A percentile compares a stretch with the other conserved stretches of the same genome.
phyloP scores from a whole-genome alignment of 2,329 filamentous ascomycete species.

The Bipolaris sorokiniana region DNA sequence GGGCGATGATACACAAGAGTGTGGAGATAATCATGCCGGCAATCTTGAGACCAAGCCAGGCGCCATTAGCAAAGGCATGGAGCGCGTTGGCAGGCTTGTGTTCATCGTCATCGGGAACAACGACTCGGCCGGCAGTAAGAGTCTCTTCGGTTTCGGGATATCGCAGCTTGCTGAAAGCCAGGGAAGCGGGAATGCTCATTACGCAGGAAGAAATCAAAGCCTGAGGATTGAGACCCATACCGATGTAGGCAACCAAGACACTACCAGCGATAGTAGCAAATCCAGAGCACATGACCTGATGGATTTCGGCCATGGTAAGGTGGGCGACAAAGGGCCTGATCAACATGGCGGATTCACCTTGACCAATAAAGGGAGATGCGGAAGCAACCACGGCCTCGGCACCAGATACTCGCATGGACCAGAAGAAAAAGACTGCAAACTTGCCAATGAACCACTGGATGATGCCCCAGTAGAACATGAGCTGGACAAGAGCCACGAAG shows the following conservation, averaged over 20 bases:
- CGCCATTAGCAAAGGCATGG: conserved; percentile 83
- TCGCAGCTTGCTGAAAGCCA: conserved; percentile 87
- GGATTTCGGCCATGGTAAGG: conserved; percentile 84
- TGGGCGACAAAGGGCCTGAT: conserved; percentile 86
- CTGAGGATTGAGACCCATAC: conserved; percentile 80
- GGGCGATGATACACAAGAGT: conserved; percentile 81
- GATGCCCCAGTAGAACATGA: conserved; percentile 79
- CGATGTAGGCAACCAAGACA: conserved; percentile 84
- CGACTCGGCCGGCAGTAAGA: conserved; percentile 78
- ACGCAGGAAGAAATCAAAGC: conserved; percentile 89
- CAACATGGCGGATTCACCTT: conserved; percentile 92
- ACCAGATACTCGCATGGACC: conserved; percentile 83
- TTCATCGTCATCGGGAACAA: conserved; percentile 80
- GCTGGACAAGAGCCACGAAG: conserved; percentile 90
- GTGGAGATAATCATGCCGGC: conserved; percentile 81
- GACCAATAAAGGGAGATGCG: conserved; percentile 91
- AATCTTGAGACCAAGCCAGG: conserved; percentile 86
- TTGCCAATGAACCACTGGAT: conserved; percentile 91
- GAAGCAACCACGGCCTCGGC: conserved; percentile 93
- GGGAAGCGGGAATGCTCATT: conserved; percentile 91
- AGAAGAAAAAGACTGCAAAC: conserved; percentile 90
- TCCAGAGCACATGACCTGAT: conserved; percentile 91
- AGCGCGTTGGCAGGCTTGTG: conserved; percentile 78
- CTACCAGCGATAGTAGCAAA: conserved; percentile 92
- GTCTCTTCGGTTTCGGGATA: conserved; percentile 89